Evolutionary conservation across 192 early-diverging fungal species (phyloP).

Genomic region (Coemansia sp.): DNA sequence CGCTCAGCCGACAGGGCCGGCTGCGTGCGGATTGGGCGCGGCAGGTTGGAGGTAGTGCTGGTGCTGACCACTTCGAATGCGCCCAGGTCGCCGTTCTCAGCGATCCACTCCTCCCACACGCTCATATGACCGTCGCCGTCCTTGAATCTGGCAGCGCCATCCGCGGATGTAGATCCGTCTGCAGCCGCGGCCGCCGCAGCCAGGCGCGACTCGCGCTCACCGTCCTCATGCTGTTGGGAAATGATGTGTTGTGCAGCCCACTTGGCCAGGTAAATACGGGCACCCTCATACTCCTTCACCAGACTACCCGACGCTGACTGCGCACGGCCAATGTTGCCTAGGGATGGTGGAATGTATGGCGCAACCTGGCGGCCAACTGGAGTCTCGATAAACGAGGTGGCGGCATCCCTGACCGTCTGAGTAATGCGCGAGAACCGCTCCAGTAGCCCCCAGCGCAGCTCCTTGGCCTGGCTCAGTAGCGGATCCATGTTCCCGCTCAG

Average conservation of each 20-base stretch:
- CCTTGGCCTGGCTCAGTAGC: constrained; percentile 57
- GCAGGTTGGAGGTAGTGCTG: constrained; percentile 25
- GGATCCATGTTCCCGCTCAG: constrained; percentile 51
- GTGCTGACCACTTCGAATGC: constrained; percentile 48
- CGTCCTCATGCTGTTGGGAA: constrained; percentile 52
- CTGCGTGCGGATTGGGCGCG: constrained; percentile 45
- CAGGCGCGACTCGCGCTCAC: constrained; percentile 35
- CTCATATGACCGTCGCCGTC: constrained; percentile 17
- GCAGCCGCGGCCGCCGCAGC: constrained; percentile 7
- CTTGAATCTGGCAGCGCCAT: not conserved
- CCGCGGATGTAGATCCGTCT: not conserved
- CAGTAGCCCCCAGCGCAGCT: constrained; percentile 70
- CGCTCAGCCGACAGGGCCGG: constrained; percentile 60
- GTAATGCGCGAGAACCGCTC: constrained; percentile 77
- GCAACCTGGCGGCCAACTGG: constrained; percentile 50
- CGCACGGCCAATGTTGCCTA: constrained; percentile 56
- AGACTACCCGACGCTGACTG: constrained; percentile 58
- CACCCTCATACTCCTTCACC: constrained; percentile 78
- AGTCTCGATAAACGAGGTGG: constrained; percentile 54
- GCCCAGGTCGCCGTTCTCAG: constrained; percentile 44
- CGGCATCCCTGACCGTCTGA: constrained; percentile 64
- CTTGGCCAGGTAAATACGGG: constrained; percentile 72
- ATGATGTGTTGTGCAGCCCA: constrained; percentile 68
- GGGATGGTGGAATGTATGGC: constrained; percentile 49
- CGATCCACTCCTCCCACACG: constrained; percentile 53